phyloP scores from a whole-genome alignment of 768 basidiomycete genomes.

The Russula foetens region DNA sequence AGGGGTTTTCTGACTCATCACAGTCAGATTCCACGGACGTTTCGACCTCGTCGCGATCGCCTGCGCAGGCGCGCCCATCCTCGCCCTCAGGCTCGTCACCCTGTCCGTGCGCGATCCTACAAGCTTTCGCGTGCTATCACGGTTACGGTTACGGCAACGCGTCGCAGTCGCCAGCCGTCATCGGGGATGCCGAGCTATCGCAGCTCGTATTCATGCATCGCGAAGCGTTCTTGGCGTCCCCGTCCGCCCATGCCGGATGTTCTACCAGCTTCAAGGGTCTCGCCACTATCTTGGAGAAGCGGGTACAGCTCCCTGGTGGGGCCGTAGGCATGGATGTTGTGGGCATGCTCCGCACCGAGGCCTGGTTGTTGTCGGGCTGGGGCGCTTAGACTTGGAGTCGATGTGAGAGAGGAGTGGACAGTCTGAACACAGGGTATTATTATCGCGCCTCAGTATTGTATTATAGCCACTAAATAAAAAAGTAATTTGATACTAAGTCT shows the following conservation, averaged over 20 bases:
- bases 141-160: background rate
- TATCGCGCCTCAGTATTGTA: slow-evolving; percentile 3
- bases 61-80: background rate
- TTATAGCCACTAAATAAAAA: background rate
- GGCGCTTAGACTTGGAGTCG: background rate
- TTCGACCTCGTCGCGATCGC: background rate
- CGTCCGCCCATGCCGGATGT: slow-evolving; percentile 10
- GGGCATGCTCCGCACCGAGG: slow-evolving; percentile 13
- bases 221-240: slow-evolving; percentile 10
- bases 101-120: slow-evolving; percentile 8
- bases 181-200: slow-evolving; percentile 9
- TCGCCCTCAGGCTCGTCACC: background rate
- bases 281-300: slow-evolving; percentile 5
- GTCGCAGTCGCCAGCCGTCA: background rate
- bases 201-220: slow-evolving; percentile 12
- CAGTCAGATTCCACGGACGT: slow-evolving; percentile 12
- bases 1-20: background rate
- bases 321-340: slow-evolving; percentile 2
- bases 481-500: no score
- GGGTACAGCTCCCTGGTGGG: background rate
- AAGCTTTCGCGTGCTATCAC: slow-evolving; percentile 6
- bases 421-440: background rate
- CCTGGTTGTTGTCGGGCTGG: slow-evolving; percentile 12
- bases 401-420: background rate
- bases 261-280: slow-evolving; percentile 8